Evolutionary conservation across 345 rosid species (phyloP).

Genomic region (Salix udensis): DNA sequence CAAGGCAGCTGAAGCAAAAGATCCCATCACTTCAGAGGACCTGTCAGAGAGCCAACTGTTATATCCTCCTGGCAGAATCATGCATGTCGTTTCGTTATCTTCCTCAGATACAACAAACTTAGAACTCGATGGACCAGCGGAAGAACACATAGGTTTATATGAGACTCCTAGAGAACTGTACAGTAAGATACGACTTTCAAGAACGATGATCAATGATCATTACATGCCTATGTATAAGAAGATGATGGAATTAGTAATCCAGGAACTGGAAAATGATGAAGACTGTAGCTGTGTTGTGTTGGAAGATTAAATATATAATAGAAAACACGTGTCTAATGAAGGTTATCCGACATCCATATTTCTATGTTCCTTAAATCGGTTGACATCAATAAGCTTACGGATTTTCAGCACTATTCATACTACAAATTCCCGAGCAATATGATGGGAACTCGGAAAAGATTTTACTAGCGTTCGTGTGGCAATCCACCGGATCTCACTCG

Average conservation of each 20-base stretch:
- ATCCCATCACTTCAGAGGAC: conserved; percentile 34
- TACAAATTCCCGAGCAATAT: too few relatives aligned
- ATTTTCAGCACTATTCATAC: too few relatives aligned
- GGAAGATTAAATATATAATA: conserved; percentile 3
- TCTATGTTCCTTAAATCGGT: neutral
- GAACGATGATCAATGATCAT: conserved; percentile 92
- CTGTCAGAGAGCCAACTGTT: conserved; percentile 61
- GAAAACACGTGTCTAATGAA: neutral
- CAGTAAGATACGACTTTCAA: conserved; percentile 81
- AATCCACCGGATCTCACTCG: conserved; percentile 43
- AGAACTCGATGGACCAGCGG: conserved; percentile 12
- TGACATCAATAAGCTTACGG: too few relatives aligned
- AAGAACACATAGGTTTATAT: conserved; percentile 50
- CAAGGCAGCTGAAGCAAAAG: conserved; percentile 37
- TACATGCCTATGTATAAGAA: conserved; percentile 93
- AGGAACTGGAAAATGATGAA: conserved; percentile 50
- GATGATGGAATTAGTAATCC: conserved; percentile 77
- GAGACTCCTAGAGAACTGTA: conserved; percentile 87
- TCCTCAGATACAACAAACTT: conserved; percentile 18
- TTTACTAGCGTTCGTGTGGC: too few relatives aligned
- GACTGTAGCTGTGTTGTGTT: conserved; percentile 21
- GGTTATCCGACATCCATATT: neutral
- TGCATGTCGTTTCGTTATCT: conserved; percentile 64
- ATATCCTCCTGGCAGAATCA: conserved; percentile 83
- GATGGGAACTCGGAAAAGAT: too few relatives aligned